Evolutionary conservation across 164 flowering plant genomes (phyloP), one percentile per base, ranked within the genome.

Genomic region (Sextonia rubra): DNA sequence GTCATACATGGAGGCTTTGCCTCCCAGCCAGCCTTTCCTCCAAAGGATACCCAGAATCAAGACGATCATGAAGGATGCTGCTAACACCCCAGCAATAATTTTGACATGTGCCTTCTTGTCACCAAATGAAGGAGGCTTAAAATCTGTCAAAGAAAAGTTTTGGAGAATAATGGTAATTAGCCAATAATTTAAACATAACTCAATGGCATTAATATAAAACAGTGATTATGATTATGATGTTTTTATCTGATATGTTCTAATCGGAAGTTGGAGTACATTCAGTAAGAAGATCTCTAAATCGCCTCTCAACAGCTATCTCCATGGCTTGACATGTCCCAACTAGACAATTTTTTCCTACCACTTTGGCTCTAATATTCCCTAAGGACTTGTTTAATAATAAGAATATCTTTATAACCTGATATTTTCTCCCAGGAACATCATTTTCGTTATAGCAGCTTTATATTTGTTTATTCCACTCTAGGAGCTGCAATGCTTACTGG

Each of bases 21-120:
- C 29, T 9, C 63, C 23, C 12, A 75, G 61, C 55, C 71, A 81
- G 60, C 76, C 71, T 65, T 66, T 79, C 86, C 79, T 74, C 84
- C 83, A 77, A 18, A 81, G 70, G 48, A 75, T 27, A 44, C 64
- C 72, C 69, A 83, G 23, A 66, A 81, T 44, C 25, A 83, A 15
- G 23, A 77, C 23, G 47, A 83, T 20, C 26, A 71, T 18, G 47
- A 61, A 67, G 56, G 68, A n/a, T 22, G 69, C 78, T 15, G 66
- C 76, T 30, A 25, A 24, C 52, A 81, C 81, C 17, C 86, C 82
- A 69, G 48, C 75, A 32, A 79, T 66, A 12, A 73, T 74, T 6
- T 80, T 81, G 15, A 63, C 62, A 23, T 72, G 67, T 4, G 74
- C 63, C 65, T 67, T 69, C 12, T 69, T 68, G 63, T 63, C 66